These are phyloP conservation scores for Fusarium nygamai DNA, from an alignment of 2,329 filamentous ascomycete species.

Conservation along the genomic window DNA sequence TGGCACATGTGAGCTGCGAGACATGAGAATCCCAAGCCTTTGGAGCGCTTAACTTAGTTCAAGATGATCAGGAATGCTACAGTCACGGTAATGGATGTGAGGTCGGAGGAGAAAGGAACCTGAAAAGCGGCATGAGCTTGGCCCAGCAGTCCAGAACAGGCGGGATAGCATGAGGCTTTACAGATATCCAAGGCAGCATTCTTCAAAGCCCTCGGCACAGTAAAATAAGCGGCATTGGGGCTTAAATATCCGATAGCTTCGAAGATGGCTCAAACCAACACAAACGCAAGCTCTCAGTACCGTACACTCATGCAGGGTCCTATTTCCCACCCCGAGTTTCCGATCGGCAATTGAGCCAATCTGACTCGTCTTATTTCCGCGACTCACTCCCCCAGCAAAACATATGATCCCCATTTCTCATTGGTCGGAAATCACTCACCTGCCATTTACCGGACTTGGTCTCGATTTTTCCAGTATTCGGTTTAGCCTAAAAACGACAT, in stretches of 20 bases:
- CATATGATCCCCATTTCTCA: background rate
- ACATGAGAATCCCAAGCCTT: background rate
- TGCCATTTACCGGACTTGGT: background rate
- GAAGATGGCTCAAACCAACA: constrained; percentile 12
- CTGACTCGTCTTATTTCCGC: constrained; percentile 30
- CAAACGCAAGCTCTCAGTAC: background rate
- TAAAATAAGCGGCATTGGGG: background rate
- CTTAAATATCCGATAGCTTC: background rate
- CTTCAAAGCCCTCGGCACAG: background rate
- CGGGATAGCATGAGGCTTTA: background rate
- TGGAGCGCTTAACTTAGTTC: background rate
- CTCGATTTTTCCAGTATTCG: constrained; percentile 24
- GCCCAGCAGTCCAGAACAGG: background rate
- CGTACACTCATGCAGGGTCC: constrained; percentile 34
- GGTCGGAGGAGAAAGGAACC: background rate
- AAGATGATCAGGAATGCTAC: background rate
- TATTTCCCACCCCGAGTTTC: constrained; percentile 1
- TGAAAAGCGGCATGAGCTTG: background rate
- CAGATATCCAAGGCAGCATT: background rate
- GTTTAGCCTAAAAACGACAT: constrained; percentile 30
- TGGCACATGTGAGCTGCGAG: background rate
- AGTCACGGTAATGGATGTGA: background rate
- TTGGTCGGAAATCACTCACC: constrained; percentile 5
- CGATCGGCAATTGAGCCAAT: constrained; percentile 34
- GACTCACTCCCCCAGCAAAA: background rate